Evolutionary conservation across 1,284 basidiomycete genomes (phyloP).

Genomic region (Somion occarium): DNA sequence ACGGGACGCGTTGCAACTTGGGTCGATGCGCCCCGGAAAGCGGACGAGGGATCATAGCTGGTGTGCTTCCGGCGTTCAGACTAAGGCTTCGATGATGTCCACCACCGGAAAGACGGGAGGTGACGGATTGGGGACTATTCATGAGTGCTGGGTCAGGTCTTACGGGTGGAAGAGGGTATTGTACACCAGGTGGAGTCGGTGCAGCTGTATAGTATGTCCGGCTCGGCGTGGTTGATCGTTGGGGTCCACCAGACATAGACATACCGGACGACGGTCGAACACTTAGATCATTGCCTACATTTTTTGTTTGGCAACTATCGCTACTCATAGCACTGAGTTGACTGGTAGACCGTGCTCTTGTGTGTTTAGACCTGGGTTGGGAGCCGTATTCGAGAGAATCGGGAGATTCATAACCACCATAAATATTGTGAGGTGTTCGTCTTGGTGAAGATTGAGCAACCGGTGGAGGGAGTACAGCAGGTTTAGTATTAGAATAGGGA

Average conservation of each 20-base stretch:
- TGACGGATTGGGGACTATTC: constrained; percentile 19
- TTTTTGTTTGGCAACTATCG: background rate
- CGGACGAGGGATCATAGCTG: constrained; percentile 19
- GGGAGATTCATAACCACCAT: background rate
- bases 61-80: constrained; percentile 28
- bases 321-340: too few species aligned
- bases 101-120: constrained; percentile 14
- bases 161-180: constrained; percentile 15
- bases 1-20: constrained; percentile 21
- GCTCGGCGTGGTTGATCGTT: constrained; percentile 11
- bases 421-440: constrained; percentile 1
- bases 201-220: constrained; percentile 14
- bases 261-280: background rate
- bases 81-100: constrained; percentile 24
- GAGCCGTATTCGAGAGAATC: background rate
- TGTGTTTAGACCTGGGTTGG: background rate
- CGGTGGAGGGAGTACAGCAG: constrained; percentile 6
- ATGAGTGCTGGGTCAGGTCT: constrained; percentile 10
- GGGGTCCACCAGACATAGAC: constrained; percentile 6
- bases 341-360: background rate
- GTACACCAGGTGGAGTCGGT: constrained; percentile 11
- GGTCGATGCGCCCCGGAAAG: constrained; percentile 16
- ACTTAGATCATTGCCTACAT: background rate
- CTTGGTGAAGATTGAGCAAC: constrained; percentile 6
- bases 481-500: background rate